Conservation (phyloP, 2,329 filamentous ascomycete genomes). For the Paecilomyces formosus region DNA sequence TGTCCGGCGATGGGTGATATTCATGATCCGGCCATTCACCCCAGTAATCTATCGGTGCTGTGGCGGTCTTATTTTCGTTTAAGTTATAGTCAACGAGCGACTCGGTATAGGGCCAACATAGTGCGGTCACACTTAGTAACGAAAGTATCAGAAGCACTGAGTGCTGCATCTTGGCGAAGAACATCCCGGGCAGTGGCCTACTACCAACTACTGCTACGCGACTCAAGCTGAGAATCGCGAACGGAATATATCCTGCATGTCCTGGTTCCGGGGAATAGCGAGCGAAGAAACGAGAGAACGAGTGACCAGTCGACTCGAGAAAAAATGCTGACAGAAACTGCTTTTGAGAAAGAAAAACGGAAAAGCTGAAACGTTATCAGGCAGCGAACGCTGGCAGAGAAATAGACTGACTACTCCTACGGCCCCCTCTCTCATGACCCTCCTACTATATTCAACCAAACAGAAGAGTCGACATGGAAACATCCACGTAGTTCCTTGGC, state of each 20-base stretch:
- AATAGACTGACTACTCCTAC: neutral
- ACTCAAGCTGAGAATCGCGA: neutral
- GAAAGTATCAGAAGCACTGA: neutral
- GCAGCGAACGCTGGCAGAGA: neutral
- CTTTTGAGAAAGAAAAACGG: neutral
- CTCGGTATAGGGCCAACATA: conserved; percentile 31
- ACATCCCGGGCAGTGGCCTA: neutral
- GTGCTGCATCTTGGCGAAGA: neutral
- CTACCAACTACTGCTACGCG: neutral
- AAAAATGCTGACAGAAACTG: neutral
- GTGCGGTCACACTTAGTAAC: neutral
- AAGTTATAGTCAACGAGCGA: conserved; percentile 45
- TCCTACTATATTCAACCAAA: neutral
- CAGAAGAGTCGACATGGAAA: neutral
- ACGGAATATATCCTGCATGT: neutral
- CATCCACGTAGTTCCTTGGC: neutral
- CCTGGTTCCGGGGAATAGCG: neutral
- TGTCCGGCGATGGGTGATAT: conserved; percentile 43
- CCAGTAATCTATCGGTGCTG: conserved; percentile 45
- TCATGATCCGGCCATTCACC: conserved; percentile 41
- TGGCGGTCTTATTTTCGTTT: conserved; percentile 48
- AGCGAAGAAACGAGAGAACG: neutral
- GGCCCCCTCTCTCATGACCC: neutral
- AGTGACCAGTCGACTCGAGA: neutral
- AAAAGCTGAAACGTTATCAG: neutral